These are phyloP conservation scores for Calycina herbarum DNA, from an alignment of 2,329 filamentous ascomycete genomes.

Conservation along the genomic window DNA sequence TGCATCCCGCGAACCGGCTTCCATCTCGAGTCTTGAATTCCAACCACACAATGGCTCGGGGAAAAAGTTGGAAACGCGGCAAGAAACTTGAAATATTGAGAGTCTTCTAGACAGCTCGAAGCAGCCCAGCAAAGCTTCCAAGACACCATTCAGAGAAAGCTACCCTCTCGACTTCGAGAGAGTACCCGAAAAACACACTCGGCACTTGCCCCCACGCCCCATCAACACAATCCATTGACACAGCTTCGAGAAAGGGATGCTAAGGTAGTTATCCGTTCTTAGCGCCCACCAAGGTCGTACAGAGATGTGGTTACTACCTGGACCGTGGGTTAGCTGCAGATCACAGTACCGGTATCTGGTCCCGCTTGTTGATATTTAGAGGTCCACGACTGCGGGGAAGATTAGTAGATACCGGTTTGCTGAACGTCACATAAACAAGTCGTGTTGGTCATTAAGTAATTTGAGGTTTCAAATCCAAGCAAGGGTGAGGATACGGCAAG, in stretches of 20 bases:
- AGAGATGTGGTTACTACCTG: not conserved
- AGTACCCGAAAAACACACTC: not conserved
- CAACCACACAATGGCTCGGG: not conserved
- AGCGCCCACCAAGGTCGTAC: not conserved
- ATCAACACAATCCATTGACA: constrained; percentile 1
- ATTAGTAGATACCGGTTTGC: not conserved
- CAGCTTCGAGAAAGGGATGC: constrained; percentile 1
- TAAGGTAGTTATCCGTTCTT: constrained; percentile 6
- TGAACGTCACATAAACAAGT: constrained; percentile 2
- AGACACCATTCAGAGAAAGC: not conserved
- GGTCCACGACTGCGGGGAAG: constrained; percentile 1
- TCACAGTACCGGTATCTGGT: not conserved
- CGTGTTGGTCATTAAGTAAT: not conserved
- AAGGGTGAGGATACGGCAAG: not conserved
- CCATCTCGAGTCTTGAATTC: not conserved
- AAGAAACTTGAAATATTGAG: not conserved
- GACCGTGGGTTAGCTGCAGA: constrained; percentile 1
- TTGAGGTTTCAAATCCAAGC: not conserved
- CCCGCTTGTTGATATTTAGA: constrained; percentile 1
- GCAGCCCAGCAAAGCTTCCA: not conserved
- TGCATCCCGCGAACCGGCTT: not conserved
- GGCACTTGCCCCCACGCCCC: not conserved
- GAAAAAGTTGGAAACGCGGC: not conserved
- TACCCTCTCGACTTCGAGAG: not conserved
- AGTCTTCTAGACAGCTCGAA: not conserved